Conservation (phyloP, 768 basidiomycete genomes). For the Gymnopilus dilepis region DNA sequence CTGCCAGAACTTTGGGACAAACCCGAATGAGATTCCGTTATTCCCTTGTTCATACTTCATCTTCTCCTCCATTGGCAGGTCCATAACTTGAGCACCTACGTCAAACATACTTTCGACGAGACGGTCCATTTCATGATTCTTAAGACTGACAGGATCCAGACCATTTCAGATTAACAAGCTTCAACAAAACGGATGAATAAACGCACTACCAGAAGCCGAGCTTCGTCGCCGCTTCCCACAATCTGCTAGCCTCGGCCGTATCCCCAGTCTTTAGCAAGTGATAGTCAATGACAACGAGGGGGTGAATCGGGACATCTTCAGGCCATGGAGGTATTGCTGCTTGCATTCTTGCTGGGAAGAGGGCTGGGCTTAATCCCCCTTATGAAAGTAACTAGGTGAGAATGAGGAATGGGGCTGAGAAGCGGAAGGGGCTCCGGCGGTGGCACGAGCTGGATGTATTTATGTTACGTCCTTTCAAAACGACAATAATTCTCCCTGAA, state of each 20-base stretch:
- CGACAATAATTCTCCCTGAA: no score
- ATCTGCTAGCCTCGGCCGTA: slow-evolving; percentile 47
- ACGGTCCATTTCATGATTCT: slow-evolving; percentile 58
- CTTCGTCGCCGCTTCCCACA: slow-evolving; percentile 62
- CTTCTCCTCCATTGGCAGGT: slow-evolving; percentile 59
- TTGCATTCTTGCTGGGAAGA: no score
- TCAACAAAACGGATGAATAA: slow-evolving; percentile 17
- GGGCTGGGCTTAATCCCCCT: no score
- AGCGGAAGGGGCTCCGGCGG: no score
- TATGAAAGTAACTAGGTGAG: no score
- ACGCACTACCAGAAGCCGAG: slow-evolving; percentile 73
- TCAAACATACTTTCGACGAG: slow-evolving; percentile 58
- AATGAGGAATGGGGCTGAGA: no score
- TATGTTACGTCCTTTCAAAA: no score
- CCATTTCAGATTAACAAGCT: neutral
- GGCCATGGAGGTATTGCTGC: slow-evolving; percentile 49
- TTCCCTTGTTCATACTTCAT: slow-evolving; percentile 65
- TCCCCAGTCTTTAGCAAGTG: slow-evolving; percentile 48
- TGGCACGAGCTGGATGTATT: no score
- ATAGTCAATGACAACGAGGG: slow-evolving; percentile 62
- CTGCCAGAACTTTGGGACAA: neutral
- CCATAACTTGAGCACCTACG: slow-evolving; percentile 59
- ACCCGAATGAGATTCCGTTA: slow-evolving; percentile 45
- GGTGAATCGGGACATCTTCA: slow-evolving; percentile 54
- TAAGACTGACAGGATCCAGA: slow-evolving; percentile 37